These are phyloP conservation scores for Lichtheimia ornata DNA, from an alignment of 371 early-diverging fungal species.

Conservation along the genomic window DNA sequence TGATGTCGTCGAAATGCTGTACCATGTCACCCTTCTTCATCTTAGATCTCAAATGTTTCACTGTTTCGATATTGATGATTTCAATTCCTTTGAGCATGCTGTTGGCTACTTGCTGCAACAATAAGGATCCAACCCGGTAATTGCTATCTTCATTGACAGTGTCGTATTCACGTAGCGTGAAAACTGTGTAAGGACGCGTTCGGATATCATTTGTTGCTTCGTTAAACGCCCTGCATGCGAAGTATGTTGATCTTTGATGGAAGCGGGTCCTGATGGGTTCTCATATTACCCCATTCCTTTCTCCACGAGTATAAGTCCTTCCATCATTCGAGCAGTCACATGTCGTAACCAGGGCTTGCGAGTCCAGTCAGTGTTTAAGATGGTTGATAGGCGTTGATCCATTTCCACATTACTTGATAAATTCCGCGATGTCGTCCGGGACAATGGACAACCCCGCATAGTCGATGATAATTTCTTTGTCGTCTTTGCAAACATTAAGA, in stretches of 20 bases:
- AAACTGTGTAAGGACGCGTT: not conserved
- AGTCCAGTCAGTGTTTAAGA: conserved; percentile 9
- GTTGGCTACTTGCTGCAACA: not conserved
- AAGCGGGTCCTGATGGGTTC: too few relatives aligned
- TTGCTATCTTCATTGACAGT: not conserved
- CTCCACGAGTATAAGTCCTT: conserved; percentile 12
- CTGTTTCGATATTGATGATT: too few relatives aligned
- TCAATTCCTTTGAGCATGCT: not conserved
- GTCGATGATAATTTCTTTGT: too few relatives aligned
- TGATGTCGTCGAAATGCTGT: too few relatives aligned
- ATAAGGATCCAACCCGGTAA: not conserved
- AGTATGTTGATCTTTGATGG: not conserved
- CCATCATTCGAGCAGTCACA: conserved; percentile 14
- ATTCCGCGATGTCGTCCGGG: not conserved
- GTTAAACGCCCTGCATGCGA: not conserved
- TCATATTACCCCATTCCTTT: too few relatives aligned
- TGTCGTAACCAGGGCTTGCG: conserved; percentile 13
- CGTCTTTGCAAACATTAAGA: too few relatives aligned
- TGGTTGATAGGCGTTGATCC: conserved; percentile 8
- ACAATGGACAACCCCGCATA: too few relatives aligned
- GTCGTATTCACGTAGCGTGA: not conserved
- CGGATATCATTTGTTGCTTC: not conserved
- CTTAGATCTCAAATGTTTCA: too few relatives aligned
- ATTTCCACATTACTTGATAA: conserved; percentile 11
- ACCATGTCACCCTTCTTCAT: too few relatives aligned